phyloP scores from a whole-genome alignment of 1,284 basidiomycete species.

The Acaromyces ingoldii region DNA sequence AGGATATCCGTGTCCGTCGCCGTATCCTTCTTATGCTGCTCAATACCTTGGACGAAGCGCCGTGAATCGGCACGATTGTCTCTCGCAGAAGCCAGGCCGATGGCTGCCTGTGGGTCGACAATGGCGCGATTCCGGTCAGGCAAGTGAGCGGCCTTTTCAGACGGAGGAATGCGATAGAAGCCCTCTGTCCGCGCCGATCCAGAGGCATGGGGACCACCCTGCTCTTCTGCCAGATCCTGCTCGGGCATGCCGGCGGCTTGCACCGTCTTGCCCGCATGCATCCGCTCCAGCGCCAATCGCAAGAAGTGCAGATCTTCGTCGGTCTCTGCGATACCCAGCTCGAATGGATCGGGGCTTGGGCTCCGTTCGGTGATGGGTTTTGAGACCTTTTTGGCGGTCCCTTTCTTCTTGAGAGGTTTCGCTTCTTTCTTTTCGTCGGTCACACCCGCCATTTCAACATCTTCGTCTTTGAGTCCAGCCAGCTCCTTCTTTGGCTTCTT shows the following conservation, averaged over 20 bases:
- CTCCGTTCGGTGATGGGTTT: constrained; percentile 12
- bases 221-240: constrained; percentile 19
- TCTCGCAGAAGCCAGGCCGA: constrained; percentile 68
- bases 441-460: neutral
- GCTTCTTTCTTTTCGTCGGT: constrained; percentile 2
- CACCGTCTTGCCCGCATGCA: constrained; percentile 31
- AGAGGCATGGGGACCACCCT: constrained; percentile 59
- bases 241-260: constrained; percentile 14
- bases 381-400: constrained; percentile 2
- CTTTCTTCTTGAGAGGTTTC: constrained; percentile 6
- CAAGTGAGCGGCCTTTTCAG: constrained; percentile 81
- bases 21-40: constrained; percentile 73
- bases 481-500: constrained; percentile 14
- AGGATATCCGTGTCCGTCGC: constrained; percentile 60
- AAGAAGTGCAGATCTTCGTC: constrained; percentile 88
- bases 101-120: constrained; percentile 46
- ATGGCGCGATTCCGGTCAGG: constrained; percentile 60
- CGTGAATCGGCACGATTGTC: constrained; percentile 92
- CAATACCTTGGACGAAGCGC: constrained; percentile 83
- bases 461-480: constrained; percentile 1
- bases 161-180: constrained; percentile 85
- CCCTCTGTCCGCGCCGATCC: constrained; percentile 88
- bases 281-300: constrained; percentile 61
- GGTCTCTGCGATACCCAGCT: constrained; percentile 65
- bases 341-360: constrained; percentile 58